Evolutionary conservation across 2,329 filamentous ascomycete species (phyloP).

Genomic region (Sporothrix globosa): DNA sequence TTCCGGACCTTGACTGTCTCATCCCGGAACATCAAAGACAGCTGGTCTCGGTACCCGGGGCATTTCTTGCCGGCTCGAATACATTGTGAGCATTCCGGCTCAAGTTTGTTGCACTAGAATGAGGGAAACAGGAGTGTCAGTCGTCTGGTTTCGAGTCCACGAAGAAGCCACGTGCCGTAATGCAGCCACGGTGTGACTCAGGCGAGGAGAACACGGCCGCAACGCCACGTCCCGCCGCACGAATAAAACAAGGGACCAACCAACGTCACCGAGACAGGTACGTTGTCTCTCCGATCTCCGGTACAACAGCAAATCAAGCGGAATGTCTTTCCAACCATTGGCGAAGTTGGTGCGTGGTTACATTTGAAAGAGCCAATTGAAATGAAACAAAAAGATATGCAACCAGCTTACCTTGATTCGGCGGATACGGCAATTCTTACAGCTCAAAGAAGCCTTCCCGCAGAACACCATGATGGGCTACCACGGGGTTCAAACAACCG

Average conservation of each 20-base stretch:
- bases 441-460: constrained; percentile 60
- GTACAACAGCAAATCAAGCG: constrained; percentile 11
- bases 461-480: constrained; percentile 56
- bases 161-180: not conserved
- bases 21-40: constrained; percentile 68
- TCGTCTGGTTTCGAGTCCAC: not conserved
- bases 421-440: constrained; percentile 57
- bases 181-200: constrained; percentile 2
- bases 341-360: not conserved
- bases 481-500: not conserved
- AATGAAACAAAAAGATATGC: not conserved
- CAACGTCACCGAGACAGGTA: constrained; percentile 2
- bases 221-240: constrained; percentile 3
- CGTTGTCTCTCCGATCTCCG: not conserved
- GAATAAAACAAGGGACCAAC: not conserved
- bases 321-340: not conserved
- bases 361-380: not conserved
- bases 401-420: constrained; percentile 56
- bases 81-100: constrained; percentile 66
- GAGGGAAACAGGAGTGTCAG: not conserved
- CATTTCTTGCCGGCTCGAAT: constrained; percentile 62
- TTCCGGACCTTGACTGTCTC: constrained; percentile 65
- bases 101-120: constrained; percentile 62
- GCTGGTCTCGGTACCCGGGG: constrained; percentile 65
- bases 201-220: not conserved